phyloP scores from a whole-genome alignment of 2,329 filamentous ascomycete genomes.

The Colletotrichum sp. region DNA sequence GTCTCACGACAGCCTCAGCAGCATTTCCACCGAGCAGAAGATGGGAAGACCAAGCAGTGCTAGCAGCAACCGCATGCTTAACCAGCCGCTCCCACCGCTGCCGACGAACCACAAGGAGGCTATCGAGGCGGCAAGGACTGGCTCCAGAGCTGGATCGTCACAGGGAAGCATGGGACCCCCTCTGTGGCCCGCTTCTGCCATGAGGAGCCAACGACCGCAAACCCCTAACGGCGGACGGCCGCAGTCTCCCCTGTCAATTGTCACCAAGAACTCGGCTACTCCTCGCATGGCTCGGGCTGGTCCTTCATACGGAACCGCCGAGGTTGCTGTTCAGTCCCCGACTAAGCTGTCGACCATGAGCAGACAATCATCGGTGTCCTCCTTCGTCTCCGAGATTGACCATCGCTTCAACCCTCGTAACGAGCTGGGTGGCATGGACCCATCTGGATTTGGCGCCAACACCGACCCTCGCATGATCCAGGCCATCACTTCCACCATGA shows the following conservation, averaged over 20 bases:
- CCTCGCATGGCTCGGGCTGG: conserved; percentile 55
- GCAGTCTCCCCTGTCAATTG: conserved; percentile 43
- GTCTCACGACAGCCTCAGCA: conserved; percentile 57
- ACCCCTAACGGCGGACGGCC: conserved; percentile 63
- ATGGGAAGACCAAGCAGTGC: conserved; percentile 72
- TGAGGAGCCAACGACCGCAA: conserved; percentile 57
- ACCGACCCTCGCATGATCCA: conserved; percentile 99
- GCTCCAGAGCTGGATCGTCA: conserved; percentile 62
- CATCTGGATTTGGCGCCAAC: conserved; percentile 67
- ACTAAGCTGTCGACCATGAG: conserved; percentile 46
- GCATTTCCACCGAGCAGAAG: conserved; percentile 29
- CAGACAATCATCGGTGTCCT: conserved; percentile 87
- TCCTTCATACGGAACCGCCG: conserved; percentile 47
- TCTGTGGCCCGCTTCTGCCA: conserved; percentile 78
- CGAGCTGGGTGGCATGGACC: conserved; percentile 54
- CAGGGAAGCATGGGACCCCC: conserved; percentile 80
- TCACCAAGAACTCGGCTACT: conserved; percentile 62
- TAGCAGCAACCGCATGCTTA: conserved; percentile 62
- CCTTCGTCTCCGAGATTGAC: conserved; percentile 94
- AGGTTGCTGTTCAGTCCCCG: conserved; percentile 50
- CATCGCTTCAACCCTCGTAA: conserved; percentile 80
- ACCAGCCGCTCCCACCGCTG: conserved; percentile 68
- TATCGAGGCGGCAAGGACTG: conserved; percentile 78
- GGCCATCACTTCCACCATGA: conserved; percentile 99
- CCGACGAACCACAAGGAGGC: conserved; percentile 83